Evolutionary conservation across 73 alveolate genomes (phyloP).

Genomic region (Paramecium bursaria): DNA sequence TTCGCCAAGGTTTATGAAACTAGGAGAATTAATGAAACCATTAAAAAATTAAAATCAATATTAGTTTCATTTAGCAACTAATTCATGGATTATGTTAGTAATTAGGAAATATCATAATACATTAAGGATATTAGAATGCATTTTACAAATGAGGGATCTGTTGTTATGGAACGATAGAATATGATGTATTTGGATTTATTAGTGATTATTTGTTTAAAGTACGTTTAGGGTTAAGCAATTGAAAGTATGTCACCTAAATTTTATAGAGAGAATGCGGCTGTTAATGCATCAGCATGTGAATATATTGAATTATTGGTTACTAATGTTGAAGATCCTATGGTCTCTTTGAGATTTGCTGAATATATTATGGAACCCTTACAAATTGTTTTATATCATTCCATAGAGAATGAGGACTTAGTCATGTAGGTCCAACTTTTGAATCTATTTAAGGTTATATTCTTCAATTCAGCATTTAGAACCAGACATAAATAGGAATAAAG

Average conservation of each 20-base stretch:
- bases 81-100: constrained; percentile 56
- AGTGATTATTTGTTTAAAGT: constrained; percentile 59
- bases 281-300: constrained; percentile 73
- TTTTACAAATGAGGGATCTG: constrained; percentile 58
- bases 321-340: constrained; percentile 62
- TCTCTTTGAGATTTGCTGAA: constrained; percentile 59
- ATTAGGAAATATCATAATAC: constrained; percentile 26
- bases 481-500: constrained; percentile 28
- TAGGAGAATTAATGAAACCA: constrained; percentile 64
- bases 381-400: constrained; percentile 62
- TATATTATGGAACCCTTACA: constrained; percentile 62
- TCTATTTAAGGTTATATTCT: constrained; percentile 60
- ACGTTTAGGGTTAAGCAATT: constrained; percentile 66
- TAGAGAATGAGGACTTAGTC: constrained; percentile 62
- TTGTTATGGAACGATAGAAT: constrained; percentile 17
- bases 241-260: constrained; percentile 68
- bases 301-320: constrained; percentile 63
- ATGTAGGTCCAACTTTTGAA: constrained; percentile 66
- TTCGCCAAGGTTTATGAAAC: constrained; percentile 70
- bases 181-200: constrained; percentile 69
- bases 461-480: constrained; percentile 54
- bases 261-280: constrained; percentile 70
- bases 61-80: constrained; percentile 54
- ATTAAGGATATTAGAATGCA: constrained; percentile 65
- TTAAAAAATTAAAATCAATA: constrained; percentile 65